Percentiles rank a stretch among this genome's conserved stretches.
These are phyloP conservation scores for Salix purpurea DNA, from an alignment of 345 rosid genomes.

Conservation along the genomic window DNA sequence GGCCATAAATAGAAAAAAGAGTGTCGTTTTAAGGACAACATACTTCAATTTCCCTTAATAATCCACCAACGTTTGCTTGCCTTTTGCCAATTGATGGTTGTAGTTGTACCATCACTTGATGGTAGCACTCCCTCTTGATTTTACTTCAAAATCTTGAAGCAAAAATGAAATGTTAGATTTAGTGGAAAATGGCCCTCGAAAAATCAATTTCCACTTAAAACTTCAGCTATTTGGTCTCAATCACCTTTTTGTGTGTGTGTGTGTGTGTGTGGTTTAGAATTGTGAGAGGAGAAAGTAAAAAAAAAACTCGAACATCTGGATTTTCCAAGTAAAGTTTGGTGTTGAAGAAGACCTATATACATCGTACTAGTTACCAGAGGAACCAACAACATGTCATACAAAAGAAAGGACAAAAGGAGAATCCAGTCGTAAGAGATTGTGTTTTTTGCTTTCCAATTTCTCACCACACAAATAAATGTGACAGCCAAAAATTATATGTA, in stretches of 20 bases:
- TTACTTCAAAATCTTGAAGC: not conserved
- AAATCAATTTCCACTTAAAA: too few species aligned
- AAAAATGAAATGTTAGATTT: too few species aligned
- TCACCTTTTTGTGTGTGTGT: not conserved
- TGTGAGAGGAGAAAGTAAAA: not conserved
- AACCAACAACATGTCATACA: constrained; percentile 20
- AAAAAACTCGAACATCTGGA: too few species aligned
- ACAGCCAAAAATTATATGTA: too few species aligned
- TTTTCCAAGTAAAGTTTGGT: too few species aligned
- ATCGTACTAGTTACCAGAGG: constrained; percentile 1
- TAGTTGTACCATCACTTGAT: too few species aligned
- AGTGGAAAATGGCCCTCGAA: not conserved
- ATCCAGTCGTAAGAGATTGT: not conserved
- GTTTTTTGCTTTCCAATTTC: not conserved
- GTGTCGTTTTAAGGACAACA: constrained; percentile 17
- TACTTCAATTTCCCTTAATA: not conserved
- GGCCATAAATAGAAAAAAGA: not conserved
- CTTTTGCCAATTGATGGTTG: constrained; percentile 14
- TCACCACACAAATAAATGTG: not conserved
- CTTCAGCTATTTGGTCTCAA: not conserved
- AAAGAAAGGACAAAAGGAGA: constrained; percentile 16
- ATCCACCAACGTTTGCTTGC: constrained; percentile 20
- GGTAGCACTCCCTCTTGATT: not conserved
- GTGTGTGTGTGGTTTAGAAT: not conserved
- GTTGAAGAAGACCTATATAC: not conserved